Percentiles rank a stretch among this genome's conserved stretches.
phyloP scores from a whole-genome alignment of 1,284 basidiomycete species.

The Boletus chippewaensis region DNA sequence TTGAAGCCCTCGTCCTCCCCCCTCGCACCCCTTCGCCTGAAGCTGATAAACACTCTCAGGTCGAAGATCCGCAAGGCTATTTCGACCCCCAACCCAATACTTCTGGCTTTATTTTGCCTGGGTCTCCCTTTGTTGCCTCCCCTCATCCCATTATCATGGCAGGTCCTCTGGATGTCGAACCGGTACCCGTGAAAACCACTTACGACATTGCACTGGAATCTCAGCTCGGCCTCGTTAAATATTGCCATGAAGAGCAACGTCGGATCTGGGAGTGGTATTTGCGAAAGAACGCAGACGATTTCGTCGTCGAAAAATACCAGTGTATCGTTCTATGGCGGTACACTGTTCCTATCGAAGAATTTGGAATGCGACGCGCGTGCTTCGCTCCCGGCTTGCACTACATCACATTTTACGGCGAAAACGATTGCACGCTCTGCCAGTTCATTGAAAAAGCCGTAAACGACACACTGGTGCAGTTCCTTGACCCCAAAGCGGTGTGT shows the following conservation, averaged over 20 bases:
- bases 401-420: slow-evolving; percentile 88
- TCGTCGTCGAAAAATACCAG: slow-evolving; percentile 92
- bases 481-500: slow-evolving; percentile 73
- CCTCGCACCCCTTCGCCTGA: slow-evolving; percentile 41
- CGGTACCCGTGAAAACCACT: slow-evolving; percentile 42
- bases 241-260: slow-evolving; percentile 78
- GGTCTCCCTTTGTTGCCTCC: slow-evolving; percentile 24
- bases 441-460: slow-evolving; percentile 79
- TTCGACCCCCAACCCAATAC: slow-evolving; percentile 37
- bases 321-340: slow-evolving; percentile 74
- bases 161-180: slow-evolving; percentile 34
- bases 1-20: slow-evolving; percentile 56
- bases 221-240: slow-evolving; percentile 61
- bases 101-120: slow-evolving; percentile 23
- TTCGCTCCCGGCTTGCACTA: slow-evolving; percentile 65
- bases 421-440: slow-evolving; percentile 88
- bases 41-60: slow-evolving; percentile 19
- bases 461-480: slow-evolving; percentile 62
- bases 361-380: slow-evolving; percentile 60
- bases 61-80: slow-evolving; percentile 34
- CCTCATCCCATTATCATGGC: slow-evolving; percentile 22
- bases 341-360: slow-evolving; percentile 65
- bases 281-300: slow-evolving; percentile 73
- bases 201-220: slow-evolving; percentile 68
- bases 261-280: slow-evolving; percentile 91